Base-by-base conservation (phyloP, 2,329 filamentous ascomycete genomes). In the Nothopassalora personata region DNA sequence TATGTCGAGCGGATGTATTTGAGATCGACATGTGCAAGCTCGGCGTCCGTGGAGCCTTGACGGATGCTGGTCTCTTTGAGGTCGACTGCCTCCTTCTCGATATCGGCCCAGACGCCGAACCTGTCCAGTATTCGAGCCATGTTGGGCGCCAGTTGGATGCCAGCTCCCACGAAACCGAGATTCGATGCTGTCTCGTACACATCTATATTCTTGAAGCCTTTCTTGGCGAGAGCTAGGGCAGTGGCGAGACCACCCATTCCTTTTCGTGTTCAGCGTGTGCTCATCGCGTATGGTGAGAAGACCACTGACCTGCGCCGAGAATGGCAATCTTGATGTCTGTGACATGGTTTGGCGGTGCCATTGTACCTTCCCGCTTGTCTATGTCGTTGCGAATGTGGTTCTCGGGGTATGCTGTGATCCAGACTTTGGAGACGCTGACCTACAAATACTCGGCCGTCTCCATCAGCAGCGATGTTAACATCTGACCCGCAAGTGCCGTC, bases 111-210 rank as follows among this genome's bases (percentile, higher is more conserved):
- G 59, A 88, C 87, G 9, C 86, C 89, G 43, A 92, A 76, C 13
- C 81, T 78, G 69, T 90, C 86, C 11, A 94, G 80, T 8, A 94
- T 88, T 1, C 88, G 83, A 3, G 86, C 86, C 81, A 93, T 88
- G 65, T 94, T 95, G 0, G 90, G 90, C 0, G 90, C 88, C 59
- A 93, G 80, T 71, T 95, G 90, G 64, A 94, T 93, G 5, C 90
- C 90, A 1, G 90, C 90, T 27, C 90, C 90, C 0, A 93, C 89
- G 67, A 93, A 93, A 5, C 89, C 89, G 4, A 93, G 80, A 64
- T 85, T 83, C 4, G 86, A 83, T 0, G 89, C 89, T 36, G 81
- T 83, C 71, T 93, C 90, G 71, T 86, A 93, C 53, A 93, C 83
- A 56, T 87, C 79, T 68, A 93, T 86, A 58, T 88, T 77, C 64